Conservation (phyloP, 208 protist species). For the Leishmania guyanensis region DNA sequence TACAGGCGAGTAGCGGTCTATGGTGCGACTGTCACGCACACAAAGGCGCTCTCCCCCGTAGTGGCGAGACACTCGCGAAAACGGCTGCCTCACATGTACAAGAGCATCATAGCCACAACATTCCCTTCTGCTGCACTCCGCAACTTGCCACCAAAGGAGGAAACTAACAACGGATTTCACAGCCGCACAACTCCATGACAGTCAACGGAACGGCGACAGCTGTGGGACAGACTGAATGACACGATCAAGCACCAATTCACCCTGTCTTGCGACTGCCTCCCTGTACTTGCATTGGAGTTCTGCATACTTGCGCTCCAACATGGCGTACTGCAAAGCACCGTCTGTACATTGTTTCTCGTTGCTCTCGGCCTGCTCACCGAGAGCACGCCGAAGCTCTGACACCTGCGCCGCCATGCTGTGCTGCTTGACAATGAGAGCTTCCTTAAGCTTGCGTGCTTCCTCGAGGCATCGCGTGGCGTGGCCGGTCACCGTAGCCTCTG, state of each 20-base stretch:
- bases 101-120: neutral
- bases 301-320: slow-evolving; percentile 11
- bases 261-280: neutral
- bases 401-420: slow-evolving; percentile 17
- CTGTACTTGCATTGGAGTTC: slow-evolving; percentile 10
- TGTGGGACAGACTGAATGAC: slow-evolving; percentile 17
- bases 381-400: slow-evolving; percentile 23
- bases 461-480: slow-evolving; percentile 25
- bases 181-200: neutral
- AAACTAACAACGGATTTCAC: neutral
- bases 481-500: slow-evolving; percentile 10
- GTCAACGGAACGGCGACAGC: neutral
- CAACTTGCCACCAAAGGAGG: neutral
- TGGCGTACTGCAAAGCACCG: slow-evolving; percentile 4
- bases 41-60: neutral
- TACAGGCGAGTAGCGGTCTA: neutral
- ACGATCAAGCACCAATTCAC: slow-evolving; percentile 13
- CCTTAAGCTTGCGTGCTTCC: slow-evolving; percentile 28
- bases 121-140: neutral
- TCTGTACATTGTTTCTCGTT: slow-evolving; percentile 1
- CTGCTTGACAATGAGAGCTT: slow-evolving; percentile 17
- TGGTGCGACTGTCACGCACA: neutral
- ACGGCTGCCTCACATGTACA: neutral
- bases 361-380: slow-evolving; percentile 18
- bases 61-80: neutral